phyloP scores from a whole-genome alignment of 495 filamentous ascomycete genomes.

The Neurospora sp. region DNA sequence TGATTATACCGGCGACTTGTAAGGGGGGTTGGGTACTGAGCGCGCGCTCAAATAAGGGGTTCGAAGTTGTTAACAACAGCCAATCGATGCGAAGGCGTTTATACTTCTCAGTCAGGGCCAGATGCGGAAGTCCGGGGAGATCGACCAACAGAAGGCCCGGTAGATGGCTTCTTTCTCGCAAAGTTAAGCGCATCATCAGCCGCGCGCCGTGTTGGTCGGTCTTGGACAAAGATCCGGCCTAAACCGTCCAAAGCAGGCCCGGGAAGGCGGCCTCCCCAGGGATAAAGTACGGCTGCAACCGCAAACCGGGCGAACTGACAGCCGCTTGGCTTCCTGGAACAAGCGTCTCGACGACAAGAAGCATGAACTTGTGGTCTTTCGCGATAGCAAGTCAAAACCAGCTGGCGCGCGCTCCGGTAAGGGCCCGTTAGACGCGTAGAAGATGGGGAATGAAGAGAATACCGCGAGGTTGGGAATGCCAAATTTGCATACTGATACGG shows the following conservation, averaged over 20 bases:
- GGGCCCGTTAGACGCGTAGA: neutral
- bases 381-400: neutral
- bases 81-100: slow-evolving; percentile 11
- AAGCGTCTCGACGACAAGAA: neutral
- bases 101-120: neutral
- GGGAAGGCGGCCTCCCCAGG: neutral
- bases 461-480: neutral
- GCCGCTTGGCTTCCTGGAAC: neutral
- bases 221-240: neutral
- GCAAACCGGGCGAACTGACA: neutral
- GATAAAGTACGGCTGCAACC: slow-evolving; percentile 7
- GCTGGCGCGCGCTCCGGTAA: neutral
- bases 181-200: slow-evolving; percentile 17
- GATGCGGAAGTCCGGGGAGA: slow-evolving; percentile 1
- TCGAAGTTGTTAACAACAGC: neutral
- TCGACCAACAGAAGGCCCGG: slow-evolving; percentile 14
- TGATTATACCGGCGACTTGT: neutral
- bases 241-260: neutral
- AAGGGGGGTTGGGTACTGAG: neutral
- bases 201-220: slow-evolving; percentile 15
- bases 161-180: slow-evolving; percentile 5
- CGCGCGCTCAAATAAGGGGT: neutral
- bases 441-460: neutral
- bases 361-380: neutral
- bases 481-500: neutral